phyloP scores from a whole-genome alignment of 371 early-diverging fungal species.

The Rhizomucor pusillus region DNA sequence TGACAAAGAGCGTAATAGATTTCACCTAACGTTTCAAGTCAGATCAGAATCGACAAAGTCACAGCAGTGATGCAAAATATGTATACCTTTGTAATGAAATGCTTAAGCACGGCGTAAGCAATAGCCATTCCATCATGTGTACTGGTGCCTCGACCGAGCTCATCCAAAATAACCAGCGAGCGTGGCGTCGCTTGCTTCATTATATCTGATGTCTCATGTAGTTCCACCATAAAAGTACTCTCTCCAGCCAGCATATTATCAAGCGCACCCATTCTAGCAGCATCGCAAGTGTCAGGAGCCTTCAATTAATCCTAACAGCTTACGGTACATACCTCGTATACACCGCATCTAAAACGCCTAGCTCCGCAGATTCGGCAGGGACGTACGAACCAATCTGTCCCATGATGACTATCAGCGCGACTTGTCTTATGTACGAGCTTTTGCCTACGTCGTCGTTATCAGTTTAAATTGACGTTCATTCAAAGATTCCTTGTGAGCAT shows the following conservation, averaged over 20 bases:
- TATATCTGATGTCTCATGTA: constrained; percentile 79
- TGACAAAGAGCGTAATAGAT: constrained; percentile 64
- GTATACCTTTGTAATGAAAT: constrained; percentile 67
- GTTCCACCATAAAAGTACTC: constrained; percentile 90
- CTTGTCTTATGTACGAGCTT: constrained; percentile 75
- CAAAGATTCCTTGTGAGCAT: too few species aligned
- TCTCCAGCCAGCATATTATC: constrained; percentile 72
- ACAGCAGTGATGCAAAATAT: neutral
- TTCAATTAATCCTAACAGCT: too few species aligned
- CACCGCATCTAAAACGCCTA: constrained; percentile 70
- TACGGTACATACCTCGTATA: constrained; percentile 47
- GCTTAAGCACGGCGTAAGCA: constrained; percentile 82
- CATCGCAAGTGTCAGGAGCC: neutral
- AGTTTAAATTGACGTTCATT: neutral
- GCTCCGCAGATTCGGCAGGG: constrained; percentile 50
- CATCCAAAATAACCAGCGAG: constrained; percentile 92
- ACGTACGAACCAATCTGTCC: constrained; percentile 85
- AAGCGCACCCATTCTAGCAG: constrained; percentile 58
- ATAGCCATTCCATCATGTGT: constrained; percentile 92
- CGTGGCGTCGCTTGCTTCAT: constrained; percentile 64
- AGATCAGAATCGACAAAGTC: neutral
- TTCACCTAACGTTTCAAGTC: constrained; percentile 18
- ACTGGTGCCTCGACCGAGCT: constrained; percentile 97
- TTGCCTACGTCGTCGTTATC: constrained; percentile 20
- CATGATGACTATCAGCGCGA: constrained; percentile 76